Percentiles rank a stretch among this genome's conserved stretches.
Evolutionary conservation across 768 basidiomycete species (phyloP).

Genomic region (Tricholomella constricta): DNA sequence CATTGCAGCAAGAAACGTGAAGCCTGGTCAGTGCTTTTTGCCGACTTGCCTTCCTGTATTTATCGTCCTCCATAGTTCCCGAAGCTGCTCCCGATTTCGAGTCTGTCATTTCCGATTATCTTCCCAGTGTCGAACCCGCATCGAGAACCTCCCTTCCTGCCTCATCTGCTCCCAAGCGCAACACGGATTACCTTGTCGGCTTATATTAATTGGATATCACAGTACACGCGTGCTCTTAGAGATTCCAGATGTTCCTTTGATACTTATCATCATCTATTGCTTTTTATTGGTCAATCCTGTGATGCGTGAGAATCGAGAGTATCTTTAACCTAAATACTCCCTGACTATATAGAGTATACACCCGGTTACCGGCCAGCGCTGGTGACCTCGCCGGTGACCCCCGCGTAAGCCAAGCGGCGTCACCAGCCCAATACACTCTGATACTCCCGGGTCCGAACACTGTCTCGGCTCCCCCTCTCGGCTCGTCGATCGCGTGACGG

Average conservation of each 20-base stretch:
- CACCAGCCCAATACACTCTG: too few species aligned
- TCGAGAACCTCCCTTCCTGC: constrained; percentile 21
- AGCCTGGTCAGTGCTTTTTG: constrained; percentile 36
- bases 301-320: too few species aligned
- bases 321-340: too few species aligned
- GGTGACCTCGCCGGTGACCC: too few species aligned
- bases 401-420: too few species aligned
- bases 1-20: constrained; percentile 46
- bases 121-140: constrained; percentile 35
- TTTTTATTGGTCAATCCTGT: too few species aligned
- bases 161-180: constrained; percentile 21
- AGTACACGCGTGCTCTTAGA: background rate
- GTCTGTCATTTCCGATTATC: constrained; percentile 74
- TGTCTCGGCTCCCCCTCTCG: too few species aligned
- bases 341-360: too few species aligned
- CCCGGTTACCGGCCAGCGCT: too few species aligned
- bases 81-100: constrained; percentile 60
- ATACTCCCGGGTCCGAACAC: too few species aligned
- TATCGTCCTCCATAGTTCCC: constrained; percentile 34
- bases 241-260: background rate
- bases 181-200: constrained; percentile 43
- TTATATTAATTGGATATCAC: constrained; percentile 31
- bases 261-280: background rate
- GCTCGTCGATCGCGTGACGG: too few species aligned
- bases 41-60: background rate